phyloP scores from a whole-genome alignment of 805 yeast genomes.

The Lipomyces starkeyi region DNA sequence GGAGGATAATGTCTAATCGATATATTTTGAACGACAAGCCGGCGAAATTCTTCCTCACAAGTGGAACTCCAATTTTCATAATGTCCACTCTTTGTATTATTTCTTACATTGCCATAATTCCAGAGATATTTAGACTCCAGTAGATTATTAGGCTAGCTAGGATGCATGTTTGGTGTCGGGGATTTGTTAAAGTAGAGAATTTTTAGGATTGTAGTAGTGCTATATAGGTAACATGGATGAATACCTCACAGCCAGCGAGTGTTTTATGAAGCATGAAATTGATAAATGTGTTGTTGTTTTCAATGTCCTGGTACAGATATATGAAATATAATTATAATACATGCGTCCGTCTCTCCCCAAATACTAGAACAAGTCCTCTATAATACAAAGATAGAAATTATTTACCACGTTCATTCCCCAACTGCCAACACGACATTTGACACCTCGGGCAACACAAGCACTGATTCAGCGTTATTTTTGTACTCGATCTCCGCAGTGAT shows the following conservation, averaged over 20 bases:
- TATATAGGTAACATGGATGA: too few species aligned
- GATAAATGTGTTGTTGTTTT: not conserved
- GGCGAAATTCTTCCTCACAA: slow-evolving; percentile 30
- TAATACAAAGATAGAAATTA: not conserved
- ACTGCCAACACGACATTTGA: slow-evolving; percentile 27
- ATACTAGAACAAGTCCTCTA: not conserved
- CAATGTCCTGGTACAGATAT: not conserved
- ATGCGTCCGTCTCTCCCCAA: not conserved
- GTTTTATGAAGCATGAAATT: too few species aligned
- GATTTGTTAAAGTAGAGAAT: too few species aligned
- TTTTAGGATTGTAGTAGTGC: too few species aligned
- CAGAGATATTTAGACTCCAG: slow-evolving; percentile 30
- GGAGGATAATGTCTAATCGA: slow-evolving; percentile 26
- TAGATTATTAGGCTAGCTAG: not conserved
- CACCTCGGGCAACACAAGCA: slow-evolving; percentile 71
- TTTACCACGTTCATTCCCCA: slow-evolving; percentile 2
- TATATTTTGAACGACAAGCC: slow-evolving; percentile 20
- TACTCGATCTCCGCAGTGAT: slow-evolving; percentile 64
- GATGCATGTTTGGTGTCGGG: not conserved
- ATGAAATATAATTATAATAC: not conserved
- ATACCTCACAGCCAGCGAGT: too few species aligned
- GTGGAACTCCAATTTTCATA: slow-evolving; percentile 26
- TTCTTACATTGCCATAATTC: slow-evolving; percentile 27
- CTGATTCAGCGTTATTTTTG: slow-evolving; percentile 69
- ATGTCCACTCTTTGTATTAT: slow-evolving; percentile 21